Conservation (phyloP, 1,284 basidiomycete species). For the Mycena citricolor region DNA sequence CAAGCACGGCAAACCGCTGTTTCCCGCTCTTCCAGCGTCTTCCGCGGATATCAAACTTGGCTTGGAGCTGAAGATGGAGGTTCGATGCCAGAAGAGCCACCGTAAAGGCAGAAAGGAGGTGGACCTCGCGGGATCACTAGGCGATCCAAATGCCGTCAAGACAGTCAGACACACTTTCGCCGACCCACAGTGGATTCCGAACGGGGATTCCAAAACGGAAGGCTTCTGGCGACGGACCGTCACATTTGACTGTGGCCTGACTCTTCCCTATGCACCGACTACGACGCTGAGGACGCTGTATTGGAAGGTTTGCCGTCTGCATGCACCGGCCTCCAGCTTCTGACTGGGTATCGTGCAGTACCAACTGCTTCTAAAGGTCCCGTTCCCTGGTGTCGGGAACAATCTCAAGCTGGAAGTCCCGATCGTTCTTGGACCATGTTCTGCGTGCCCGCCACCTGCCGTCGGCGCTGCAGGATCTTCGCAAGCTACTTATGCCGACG, state of each 20-base stretch:
- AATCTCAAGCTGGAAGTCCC: slow-evolving; percentile 15
- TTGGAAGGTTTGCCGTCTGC: neutral
- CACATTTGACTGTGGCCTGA: neutral
- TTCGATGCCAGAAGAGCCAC: neutral
- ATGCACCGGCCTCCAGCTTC: neutral
- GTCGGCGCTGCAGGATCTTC: slow-evolving; percentile 7
- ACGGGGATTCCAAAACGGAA: neutral
- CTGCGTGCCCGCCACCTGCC: slow-evolving; percentile 14
- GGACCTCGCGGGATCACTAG: slow-evolving; percentile 6
- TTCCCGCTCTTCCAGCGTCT: slow-evolving; percentile 8
- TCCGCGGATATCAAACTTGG: slow-evolving; percentile 1
- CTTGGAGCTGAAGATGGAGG: slow-evolving; percentile 4
- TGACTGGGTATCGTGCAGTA: slow-evolving; percentile 3
- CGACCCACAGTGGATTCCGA: slow-evolving; percentile 4
- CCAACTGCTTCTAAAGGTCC: slow-evolving; percentile 1
- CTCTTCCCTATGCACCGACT: neutral
- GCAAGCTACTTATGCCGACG: slow-evolving; percentile 12
- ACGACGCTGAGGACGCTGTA: neutral
- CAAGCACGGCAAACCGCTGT: slow-evolving; percentile 14
- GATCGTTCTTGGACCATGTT: slow-evolving; percentile 5
- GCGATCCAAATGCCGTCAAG: neutral
- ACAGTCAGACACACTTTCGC: neutral
- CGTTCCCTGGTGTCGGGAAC: slow-evolving; percentile 19
- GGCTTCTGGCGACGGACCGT: slow-evolving; percentile 7
- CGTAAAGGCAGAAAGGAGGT: neutral